Evolutionary conservation across 164 flowering plant genomes (phyloP), one percentile per base, ranked within the genome.

Genomic region (Piper longum): DNA sequence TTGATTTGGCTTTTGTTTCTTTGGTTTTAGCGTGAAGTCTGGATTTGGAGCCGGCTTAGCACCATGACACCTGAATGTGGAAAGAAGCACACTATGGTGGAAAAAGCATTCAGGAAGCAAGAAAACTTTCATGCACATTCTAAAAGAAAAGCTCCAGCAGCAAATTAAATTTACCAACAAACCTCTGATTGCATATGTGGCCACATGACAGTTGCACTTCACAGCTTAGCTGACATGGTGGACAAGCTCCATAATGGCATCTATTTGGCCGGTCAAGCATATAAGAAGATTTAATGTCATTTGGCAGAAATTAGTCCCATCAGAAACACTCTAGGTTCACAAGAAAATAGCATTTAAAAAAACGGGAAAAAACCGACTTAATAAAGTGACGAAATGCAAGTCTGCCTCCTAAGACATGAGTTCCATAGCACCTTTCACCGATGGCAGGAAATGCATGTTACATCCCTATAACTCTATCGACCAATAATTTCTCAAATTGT

Each of bases 181-280:
- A 92, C 98, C 96, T 86, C 70, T 83, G 67, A 65, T 89, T 79
- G 79, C 96, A 92, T 54, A 67, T 76, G 63, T 89, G 96, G 62
- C 96, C 96, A 69, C 98, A 92, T 44, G 78, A 69, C 66, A 76
- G 81, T 63, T 81, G 83, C 78, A 86, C 91, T 18, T 81, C 90
- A 77, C 98, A 92, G 62, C 65, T 70, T 62, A 83, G 74, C 16
- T 77, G 81, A 73, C 96, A 92, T 36, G 84, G 74, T 7, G 95
- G 96, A 69, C 98, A 89, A 68, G 87, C 95, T 74, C 96, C 96
- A 79, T 92, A 89, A 66, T 88, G 98, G 75, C 98, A 92, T 70
- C 73, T 83, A 66, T 89, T 96, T 48, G 95, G 83, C 98, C 89
- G 79, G 60, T 66, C 57, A 74, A 59, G 66, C 48, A 44, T 44